Evolutionary conservation across 2,329 filamentous ascomycete species (phyloP), one percentile per base, ranked within the genome.

Genomic region (Daldinia eschscholtzii): DNA sequence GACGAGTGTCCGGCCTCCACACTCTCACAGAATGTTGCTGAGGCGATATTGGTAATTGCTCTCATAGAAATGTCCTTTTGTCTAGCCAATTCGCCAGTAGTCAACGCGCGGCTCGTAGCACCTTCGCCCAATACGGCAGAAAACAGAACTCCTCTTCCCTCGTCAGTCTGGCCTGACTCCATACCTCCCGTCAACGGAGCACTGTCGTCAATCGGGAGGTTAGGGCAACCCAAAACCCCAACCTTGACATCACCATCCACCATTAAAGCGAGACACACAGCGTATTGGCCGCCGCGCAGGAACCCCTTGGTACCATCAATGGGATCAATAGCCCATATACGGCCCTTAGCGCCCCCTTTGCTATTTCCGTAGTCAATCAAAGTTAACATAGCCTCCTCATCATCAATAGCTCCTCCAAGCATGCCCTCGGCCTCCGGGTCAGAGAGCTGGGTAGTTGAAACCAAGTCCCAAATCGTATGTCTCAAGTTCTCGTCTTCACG

Each of bases 301-400:
- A 99, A 99, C 33, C 96, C 97, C 83, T 98, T 97, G 61, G 96
- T 99, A 73, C 96, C 96, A 81, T 99, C 96, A 70, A 99, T 98
- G 67, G 96, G 96, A 81, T 99, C 96, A 64, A 99, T 90, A 44
- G 95, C 93, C 96, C 96, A 99, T 80, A 98, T 93, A 73, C 96
- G 87, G 70, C 93, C 94, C 72, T 84, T 86, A 68, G 83, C 80
- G 30, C 93, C 93, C 67, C 93, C 93, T 64, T 87, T 82, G 81
- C 90, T 93, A 78, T 87, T 88, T 46, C 91, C 91, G 68, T 81
- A 80, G 82, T 93, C 91, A 72, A 93, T 89, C 42, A 90, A 82
- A 72, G 88, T 84, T 68, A 92, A 80, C 89, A 92, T 90, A 42
- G 85, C 83, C 65, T 93, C 89, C 65, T 89, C 87, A 74, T 84